Percentiles rank a stretch among this genome's conserved stretches.
Conservation (phyloP, 345 rosid genomes). For the Punica granatum region DNA sequence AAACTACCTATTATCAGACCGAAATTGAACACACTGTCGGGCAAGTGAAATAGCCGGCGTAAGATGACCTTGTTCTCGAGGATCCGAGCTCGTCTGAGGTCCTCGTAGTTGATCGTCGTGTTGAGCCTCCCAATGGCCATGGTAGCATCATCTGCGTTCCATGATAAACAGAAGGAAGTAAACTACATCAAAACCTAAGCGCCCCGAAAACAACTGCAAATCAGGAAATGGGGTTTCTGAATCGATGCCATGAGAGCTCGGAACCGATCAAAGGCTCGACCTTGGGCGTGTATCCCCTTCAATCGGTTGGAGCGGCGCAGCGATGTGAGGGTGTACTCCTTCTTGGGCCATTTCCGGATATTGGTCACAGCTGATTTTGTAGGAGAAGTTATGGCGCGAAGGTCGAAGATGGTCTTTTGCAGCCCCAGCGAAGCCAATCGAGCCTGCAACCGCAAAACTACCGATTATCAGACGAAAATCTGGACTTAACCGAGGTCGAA, state of each 20-base stretch:
- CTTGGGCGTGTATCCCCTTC: background rate
- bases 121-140: too few relatives aligned
- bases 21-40: background rate
- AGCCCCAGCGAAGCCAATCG: constrained; percentile 34
- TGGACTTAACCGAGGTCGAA: background rate
- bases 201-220: background rate
- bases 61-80: constrained; percentile 29
- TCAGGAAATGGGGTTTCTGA: background rate
- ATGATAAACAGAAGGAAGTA: background rate
- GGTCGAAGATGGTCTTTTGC: constrained; percentile 21
- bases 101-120: constrained; percentile 22
- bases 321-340: background rate
- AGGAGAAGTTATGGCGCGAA: constrained; percentile 17
- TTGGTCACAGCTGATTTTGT: constrained; percentile 12
- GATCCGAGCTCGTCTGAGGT: constrained; percentile 23
- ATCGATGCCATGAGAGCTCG: background rate
- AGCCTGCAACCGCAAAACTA: constrained; percentile 13
- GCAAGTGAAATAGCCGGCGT: background rate
- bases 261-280: background rate
- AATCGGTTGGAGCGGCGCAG: constrained; percentile 29
- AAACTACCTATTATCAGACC: background rate
- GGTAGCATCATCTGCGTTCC: constrained; percentile 1
- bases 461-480: background rate
- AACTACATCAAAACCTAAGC: background rate
- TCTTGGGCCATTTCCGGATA: constrained; percentile 9